Conservation (phyloP, 805 yeast species). For the Candida orba region DNA sequence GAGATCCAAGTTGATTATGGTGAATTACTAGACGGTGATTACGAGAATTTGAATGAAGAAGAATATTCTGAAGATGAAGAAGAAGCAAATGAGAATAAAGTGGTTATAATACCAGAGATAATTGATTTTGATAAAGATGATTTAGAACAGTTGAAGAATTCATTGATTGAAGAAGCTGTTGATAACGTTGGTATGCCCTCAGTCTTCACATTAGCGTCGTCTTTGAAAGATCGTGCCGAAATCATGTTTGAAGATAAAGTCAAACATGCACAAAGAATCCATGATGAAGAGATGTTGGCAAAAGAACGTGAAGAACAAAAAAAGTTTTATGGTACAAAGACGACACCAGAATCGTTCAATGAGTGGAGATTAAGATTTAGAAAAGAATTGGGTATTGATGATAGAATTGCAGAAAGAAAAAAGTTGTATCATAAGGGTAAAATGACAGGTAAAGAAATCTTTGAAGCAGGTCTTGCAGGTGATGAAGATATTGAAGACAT, state of each 20-base stretch:
- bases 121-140: slow-evolving; percentile 50
- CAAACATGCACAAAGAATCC: slow-evolving; percentile 42
- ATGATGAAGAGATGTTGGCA: slow-evolving; percentile 51
- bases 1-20: slow-evolving; percentile 36
- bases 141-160: slow-evolving; percentile 30
- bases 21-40: slow-evolving; percentile 24
- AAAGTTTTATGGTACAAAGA: slow-evolving; percentile 87
- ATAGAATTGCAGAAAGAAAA: slow-evolving; percentile 44
- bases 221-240: slow-evolving; percentile 80
- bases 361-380: slow-evolving; percentile 72
- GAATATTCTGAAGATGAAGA: slow-evolving; percentile 33
- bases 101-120: slow-evolving; percentile 48
- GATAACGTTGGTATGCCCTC: slow-evolving; percentile 89
- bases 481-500: slow-evolving; percentile 48
- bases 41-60: slow-evolving; percentile 13
- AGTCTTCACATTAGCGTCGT: slow-evolving; percentile 69
- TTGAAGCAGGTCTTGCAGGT: slow-evolving; percentile 82
- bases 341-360: slow-evolving; percentile 66
- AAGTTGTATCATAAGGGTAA: slow-evolving; percentile 62
- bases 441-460: slow-evolving; percentile 82
- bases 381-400: slow-evolving; percentile 63
- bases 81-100: slow-evolving; percentile 37
- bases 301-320: slow-evolving; percentile 80
- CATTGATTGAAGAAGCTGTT: slow-evolving; percentile 54
- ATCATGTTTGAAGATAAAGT: slow-evolving; percentile 53